A percentile compares a stretch with the other conserved stretches of the same genome.
These are phyloP conservation scores for Gonium pectorale DNA, from an alignment of 139 green algal genomes.

Conservation along the genomic window DNA sequence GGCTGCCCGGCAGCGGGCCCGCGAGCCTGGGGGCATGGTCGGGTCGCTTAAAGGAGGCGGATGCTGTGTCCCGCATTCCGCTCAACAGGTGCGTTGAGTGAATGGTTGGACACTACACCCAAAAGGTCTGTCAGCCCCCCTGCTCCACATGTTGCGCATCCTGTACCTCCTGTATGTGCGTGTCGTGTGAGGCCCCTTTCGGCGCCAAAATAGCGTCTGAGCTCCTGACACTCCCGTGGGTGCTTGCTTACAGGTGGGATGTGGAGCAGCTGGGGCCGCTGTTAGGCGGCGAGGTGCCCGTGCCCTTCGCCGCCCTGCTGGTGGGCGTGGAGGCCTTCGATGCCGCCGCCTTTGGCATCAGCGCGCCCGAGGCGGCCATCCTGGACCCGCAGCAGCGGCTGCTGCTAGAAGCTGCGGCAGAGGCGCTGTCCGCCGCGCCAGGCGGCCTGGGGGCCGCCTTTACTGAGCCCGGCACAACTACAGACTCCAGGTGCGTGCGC, in stretches of 20 bases:
- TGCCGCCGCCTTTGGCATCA: conserved; percentile 71
- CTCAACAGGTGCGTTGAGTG: conserved; percentile 20
- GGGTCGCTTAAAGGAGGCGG: neutral
- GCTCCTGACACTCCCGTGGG: too few relatives aligned
- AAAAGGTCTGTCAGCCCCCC: too few relatives aligned
- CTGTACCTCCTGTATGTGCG: too few relatives aligned
- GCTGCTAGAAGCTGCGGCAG: conserved; percentile 65
- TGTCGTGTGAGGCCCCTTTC: too few relatives aligned
- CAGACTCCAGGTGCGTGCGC: too few relatives aligned
- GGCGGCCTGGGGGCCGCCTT: too few relatives aligned
- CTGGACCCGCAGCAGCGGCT: conserved; percentile 88
- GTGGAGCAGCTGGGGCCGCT: neutral
- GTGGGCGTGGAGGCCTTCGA: conserved; percentile 76
- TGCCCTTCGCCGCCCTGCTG: conserved; percentile 62
- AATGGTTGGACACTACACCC: too few relatives aligned
- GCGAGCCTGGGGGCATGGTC: neutral
- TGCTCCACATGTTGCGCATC: too few relatives aligned
- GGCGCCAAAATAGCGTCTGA: too few relatives aligned
- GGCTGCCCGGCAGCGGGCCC: neutral
- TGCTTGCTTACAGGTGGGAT: conserved; percentile 41
- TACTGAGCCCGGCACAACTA: too few relatives aligned
- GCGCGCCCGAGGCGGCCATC: conserved; percentile 65
- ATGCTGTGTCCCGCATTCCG: conserved; percentile 23
- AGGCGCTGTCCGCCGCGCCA: conserved; percentile 38
- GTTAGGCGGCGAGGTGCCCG: neutral